phyloP scores from a whole-genome alignment of 1,284 basidiomycete genomes.

The Trametes polyzona region DNA sequence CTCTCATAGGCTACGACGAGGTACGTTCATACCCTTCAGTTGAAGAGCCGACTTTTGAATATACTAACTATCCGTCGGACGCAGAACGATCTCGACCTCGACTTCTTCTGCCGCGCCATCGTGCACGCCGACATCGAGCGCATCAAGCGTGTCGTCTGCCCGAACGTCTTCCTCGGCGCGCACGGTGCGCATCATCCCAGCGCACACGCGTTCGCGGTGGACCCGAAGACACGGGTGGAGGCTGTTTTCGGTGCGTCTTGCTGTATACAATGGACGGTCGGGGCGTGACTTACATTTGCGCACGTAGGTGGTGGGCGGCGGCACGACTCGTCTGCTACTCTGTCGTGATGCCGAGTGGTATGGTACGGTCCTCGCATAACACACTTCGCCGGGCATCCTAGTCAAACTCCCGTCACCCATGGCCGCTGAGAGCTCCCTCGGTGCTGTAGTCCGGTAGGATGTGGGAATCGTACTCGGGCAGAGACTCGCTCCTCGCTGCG shows the following conservation, averaged over 20 bases:
- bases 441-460: too few species aligned
- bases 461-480: too few species aligned
- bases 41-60: background rate
- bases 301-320: too few species aligned
- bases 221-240: conserved; percentile 14
- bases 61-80: background rate
- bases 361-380: too few species aligned
- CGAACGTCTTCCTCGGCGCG: conserved; percentile 47
- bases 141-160: conserved; percentile 49
- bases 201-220: conserved; percentile 7
- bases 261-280: too few species aligned
- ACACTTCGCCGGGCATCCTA: too few species aligned
- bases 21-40: conserved; percentile 31
- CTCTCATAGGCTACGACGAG: conserved; percentile 55
- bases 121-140: conserved; percentile 55
- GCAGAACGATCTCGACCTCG: conserved; percentile 67
- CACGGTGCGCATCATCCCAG: background rate
- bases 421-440: too few species aligned
- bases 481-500: too few species aligned
- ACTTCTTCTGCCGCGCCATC: conserved; percentile 59
- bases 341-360: too few species aligned
- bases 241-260: conserved; percentile 29
- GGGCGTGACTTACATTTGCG: too few species aligned
- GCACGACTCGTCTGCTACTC: too few species aligned
- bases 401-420: too few species aligned